Base-by-base conservation (phyloP, 768 basidiomycete species). In the Russula abietina region DNA sequence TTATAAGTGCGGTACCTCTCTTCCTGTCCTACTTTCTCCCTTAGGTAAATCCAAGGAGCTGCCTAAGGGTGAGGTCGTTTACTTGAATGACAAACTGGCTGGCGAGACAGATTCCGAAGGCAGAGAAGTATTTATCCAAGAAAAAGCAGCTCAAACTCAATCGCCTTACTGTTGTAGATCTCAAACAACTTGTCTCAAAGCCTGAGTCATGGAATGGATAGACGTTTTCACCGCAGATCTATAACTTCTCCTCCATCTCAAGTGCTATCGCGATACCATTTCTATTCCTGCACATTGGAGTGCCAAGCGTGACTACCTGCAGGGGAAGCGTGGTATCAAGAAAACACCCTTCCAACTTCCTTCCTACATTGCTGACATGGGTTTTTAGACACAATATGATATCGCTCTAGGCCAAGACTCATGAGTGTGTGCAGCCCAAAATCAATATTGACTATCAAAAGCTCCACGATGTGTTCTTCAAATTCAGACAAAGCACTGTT, bases 391-490 rank as follows among this genome's bases (percentile, higher is more conserved):
- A 1, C 96, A 98, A 87, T 79, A 96, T 67, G 97, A 99, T 72
- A 89, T 87, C 87, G 26, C 78, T 99, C 60, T 97, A 98, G 74
- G 91, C 91, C 32, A 98, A 98, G 79, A 98, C 97, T 56, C 83
- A 97, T 64, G 97, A 99, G 72, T 81, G 97, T 8, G 97, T 99
- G 26, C 97, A 99, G 71, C 97, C 97, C 0, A 99, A 98, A 78
- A 87, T 98, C 71, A 97, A 98, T 71, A 98, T 99, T 67, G 97
- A 99, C 77, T 99, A 99, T 74, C 97, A 99, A 73, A 99, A 99
- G 72, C 79, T 99, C 16, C 97, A 99, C 72, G 97, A 99, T 72
- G 97, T 97, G 0, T 99, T 99, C 78, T 99, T 99, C 87, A 94
- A 94, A 75, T 88, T 73, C 91, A 93, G 77, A 96, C 93, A 2